These are phyloP conservation scores for Suillus brevipes DNA, from an alignment of 768 basidiomycete species.

Conservation along the genomic window DNA sequence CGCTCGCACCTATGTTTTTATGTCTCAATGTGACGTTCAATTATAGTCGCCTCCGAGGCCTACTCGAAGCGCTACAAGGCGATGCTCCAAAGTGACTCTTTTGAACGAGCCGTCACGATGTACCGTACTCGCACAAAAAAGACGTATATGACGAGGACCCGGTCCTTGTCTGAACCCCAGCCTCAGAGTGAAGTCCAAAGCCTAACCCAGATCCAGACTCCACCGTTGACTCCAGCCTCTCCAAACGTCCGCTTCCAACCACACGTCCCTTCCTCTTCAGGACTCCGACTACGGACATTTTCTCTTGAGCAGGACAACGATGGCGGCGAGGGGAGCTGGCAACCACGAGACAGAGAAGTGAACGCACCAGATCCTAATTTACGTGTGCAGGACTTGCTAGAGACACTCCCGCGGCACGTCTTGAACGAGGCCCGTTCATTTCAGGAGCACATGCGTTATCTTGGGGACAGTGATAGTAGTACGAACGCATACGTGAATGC, in stretches of 20 bases:
- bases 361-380: not conserved
- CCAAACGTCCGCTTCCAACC: conserved; percentile 10
- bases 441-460: conserved; percentile 42
- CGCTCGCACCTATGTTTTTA: not conserved
- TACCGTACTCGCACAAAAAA: conserved; percentile 37
- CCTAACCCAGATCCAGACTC: conserved; percentile 12
- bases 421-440: conserved; percentile 39
- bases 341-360: not conserved
- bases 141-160: conserved; percentile 17
- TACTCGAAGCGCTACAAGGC: conserved; percentile 65
- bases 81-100: conserved; percentile 46
- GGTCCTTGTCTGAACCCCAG: not conserved
- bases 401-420: conserved; percentile 41
- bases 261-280: not conserved
- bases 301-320: not conserved
- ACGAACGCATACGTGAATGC: conserved; percentile 14
- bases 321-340: not conserved
- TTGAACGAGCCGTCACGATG: conserved; percentile 46
- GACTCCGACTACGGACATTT: not conserved
- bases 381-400: conserved; percentile 32
- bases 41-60: conserved; percentile 62
- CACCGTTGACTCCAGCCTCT: not conserved
- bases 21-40: not conserved
- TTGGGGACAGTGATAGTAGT: conserved; percentile 17
- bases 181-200: conserved; percentile 2